Evolutionary conservation across 371 early-diverging fungal genomes (phyloP), one percentile per base, ranked within the genome.

Genomic region (Apophysomyces elegans): DNA sequence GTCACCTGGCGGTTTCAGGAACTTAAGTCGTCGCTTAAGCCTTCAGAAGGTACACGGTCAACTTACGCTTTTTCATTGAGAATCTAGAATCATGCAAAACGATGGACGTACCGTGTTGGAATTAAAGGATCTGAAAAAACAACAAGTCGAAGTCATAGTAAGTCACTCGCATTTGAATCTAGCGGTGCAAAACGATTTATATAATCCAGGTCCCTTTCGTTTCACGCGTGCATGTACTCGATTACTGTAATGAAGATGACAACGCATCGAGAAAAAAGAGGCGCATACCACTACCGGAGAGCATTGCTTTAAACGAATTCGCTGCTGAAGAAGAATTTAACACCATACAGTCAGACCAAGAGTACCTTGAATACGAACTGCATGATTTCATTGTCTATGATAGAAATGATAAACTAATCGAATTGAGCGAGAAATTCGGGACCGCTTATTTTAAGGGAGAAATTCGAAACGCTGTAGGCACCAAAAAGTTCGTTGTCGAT

Each of bases 401-500:
- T 50, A 21, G 32, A 9, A 21, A 9, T 4, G 54, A 21, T 50
- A 26, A 50, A 0, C 54, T 18, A 0, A 21, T 50, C 9, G 54
- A 50, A 50, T 9, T 50, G 54, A 50, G 21, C 35, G 54, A 50
- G 54, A n/a, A 50, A 7, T 50, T 50, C 21, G 54, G 54, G 21
- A 50, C 54, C 2, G 21, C 21, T 18, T 50, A 50, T 21, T 50
- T 50, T 21, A 21, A 50, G 9, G 54, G 54, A 21, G 21, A 50
- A 6, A 21, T 50, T 18, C 4, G 21, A 21, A 21, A 21, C 21
- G 54, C 54, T 7, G 2, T 9, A 50, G 54, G 54, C 5, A 50
- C 0, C 5, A 50, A n/a, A 50, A 50, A 50, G 21, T 6, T 5
- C 35, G 54, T 50, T 8, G 18, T 21, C 2, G 21, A 50, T 50